Conservation (phyloP, 1,284 basidiomycete species). For the Boletellus deceptivus region DNA sequence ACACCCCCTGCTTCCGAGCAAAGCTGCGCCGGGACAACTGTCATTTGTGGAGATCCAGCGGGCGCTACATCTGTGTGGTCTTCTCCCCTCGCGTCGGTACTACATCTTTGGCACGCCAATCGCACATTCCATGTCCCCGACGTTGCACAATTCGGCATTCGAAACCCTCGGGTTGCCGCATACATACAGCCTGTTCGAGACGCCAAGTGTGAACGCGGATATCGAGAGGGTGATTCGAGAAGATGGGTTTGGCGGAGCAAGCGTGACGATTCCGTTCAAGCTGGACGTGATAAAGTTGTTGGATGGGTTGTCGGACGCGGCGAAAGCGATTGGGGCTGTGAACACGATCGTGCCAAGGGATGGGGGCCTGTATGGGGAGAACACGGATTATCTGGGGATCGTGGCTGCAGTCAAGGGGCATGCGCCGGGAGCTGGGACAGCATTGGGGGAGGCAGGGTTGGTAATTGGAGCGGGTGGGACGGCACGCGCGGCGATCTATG, state of each 20-base stretch:
- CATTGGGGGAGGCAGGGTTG: slow-evolving; percentile 48
- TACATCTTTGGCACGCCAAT: slow-evolving; percentile 92
- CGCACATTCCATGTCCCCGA: slow-evolving; percentile 86
- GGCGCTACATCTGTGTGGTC: slow-evolving; percentile 79
- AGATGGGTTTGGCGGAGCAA: slow-evolving; percentile 89
- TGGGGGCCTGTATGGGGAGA: slow-evolving; percentile 75
- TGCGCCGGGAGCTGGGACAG: slow-evolving; percentile 9
- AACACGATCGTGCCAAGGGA: slow-evolving; percentile 79
- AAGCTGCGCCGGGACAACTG: slow-evolving; percentile 92
- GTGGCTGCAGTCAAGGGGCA: slow-evolving; percentile 52
- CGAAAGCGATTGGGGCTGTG: slow-evolving; percentile 84
- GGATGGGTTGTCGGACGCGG: slow-evolving; percentile 75
- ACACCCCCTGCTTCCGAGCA: slow-evolving; percentile 78
- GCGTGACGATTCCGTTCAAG: slow-evolving; percentile 95
- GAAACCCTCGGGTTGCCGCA: slow-evolving; percentile 80
- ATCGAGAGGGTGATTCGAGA: slow-evolving; percentile 63
- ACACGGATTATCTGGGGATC: slow-evolving; percentile 93
- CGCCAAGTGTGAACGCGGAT: slow-evolving; percentile 60
- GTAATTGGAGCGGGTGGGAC: slow-evolving; percentile 94
- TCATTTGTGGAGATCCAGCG: slow-evolving; percentile 84
- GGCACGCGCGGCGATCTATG: slow-evolving; percentile 88
- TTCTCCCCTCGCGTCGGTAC: slow-evolving; percentile 70
- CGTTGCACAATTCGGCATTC: slow-evolving; percentile 91
- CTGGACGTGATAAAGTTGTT: slow-evolving; percentile 82
- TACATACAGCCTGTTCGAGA: slow-evolving; percentile 78